Conservation (phyloP, 768 basidiomycete genomes). For the Pulveroboletus ravenelii region DNA sequence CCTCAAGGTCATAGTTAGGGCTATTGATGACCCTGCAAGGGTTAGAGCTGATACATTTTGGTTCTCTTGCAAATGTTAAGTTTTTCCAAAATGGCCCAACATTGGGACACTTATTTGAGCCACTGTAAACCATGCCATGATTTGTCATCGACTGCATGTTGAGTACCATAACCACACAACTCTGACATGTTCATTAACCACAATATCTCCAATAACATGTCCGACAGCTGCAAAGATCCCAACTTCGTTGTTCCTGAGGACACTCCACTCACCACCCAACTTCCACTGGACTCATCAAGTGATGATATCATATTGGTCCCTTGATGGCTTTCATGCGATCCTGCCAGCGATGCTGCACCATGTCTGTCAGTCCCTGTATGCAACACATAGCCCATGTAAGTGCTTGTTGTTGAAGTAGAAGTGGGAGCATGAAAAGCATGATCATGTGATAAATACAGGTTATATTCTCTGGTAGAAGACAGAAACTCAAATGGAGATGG, state of each 20-base stretch:
- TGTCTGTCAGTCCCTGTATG: slow-evolving; percentile 15
- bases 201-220: background rate
- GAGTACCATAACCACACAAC: background rate
- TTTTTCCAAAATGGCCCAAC: no score
- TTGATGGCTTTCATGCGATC: slow-evolving; percentile 22
- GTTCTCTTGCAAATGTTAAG: no score
- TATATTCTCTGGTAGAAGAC: background rate
- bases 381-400: slow-evolving; percentile 9
- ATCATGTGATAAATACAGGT: background rate
- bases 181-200: background rate
- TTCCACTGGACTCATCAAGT: slow-evolving; percentile 11
- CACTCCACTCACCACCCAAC: slow-evolving; percentile 9
- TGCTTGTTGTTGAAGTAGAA: background rate
- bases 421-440: background rate
- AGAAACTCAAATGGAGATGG: background rate
- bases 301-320: slow-evolving; percentile 20
- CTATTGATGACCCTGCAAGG: no score
- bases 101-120: no score
- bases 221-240: slow-evolving; percentile 11
- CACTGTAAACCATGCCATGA: background rate
- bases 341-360: slow-evolving; percentile 18
- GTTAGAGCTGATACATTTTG: no score
- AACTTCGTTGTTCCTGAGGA: slow-evolving; percentile 12
- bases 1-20: no score
- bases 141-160: background rate